Evolutionary conservation across 1,284 basidiomycete genomes (phyloP).

Genomic region (Moesziomyces aphidis): DNA sequence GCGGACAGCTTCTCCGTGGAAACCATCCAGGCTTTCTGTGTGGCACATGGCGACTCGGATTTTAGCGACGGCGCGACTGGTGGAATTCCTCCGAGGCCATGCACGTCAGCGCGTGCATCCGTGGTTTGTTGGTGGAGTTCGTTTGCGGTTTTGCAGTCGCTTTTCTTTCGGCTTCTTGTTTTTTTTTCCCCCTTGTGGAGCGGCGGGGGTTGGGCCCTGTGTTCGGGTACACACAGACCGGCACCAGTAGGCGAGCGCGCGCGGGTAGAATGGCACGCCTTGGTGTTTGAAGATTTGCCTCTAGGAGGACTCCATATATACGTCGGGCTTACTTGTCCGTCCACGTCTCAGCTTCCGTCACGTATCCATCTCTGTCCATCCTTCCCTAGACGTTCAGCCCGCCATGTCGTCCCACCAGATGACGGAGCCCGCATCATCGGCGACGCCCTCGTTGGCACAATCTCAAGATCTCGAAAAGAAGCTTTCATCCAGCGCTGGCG

Average conservation of each 20-base stretch:
- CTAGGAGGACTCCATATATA: background rate
- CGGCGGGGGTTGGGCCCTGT: too few species aligned
- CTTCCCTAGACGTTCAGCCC: background rate
- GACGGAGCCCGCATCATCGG: slow-evolving; percentile 15
- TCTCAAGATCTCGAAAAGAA: slow-evolving; percentile 44
- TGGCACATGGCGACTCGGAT: background rate
- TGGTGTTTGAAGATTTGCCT: too few species aligned
- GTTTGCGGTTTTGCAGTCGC: background rate
- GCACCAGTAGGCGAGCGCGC: too few species aligned
- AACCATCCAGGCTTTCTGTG: background rate
- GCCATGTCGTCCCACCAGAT: slow-evolving; percentile 17
- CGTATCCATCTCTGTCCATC: too few species aligned
- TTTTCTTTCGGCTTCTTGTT: background rate
- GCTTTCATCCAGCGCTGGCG: slow-evolving; percentile 33
- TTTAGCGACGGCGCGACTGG: background rate
- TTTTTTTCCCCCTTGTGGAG: background rate
- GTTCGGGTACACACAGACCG: too few species aligned
- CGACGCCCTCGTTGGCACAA: slow-evolving; percentile 17
- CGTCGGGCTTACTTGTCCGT: too few species aligned
- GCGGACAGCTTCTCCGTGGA: background rate
- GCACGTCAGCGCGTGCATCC: background rate
- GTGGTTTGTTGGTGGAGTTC: background rate
- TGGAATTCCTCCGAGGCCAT: background rate
- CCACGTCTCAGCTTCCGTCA: background rate
- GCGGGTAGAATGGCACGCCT: too few species aligned